phyloP scores from a whole-genome alignment of 2,329 filamentous ascomycete species.

The Allantophomopsis lycopodina region DNA sequence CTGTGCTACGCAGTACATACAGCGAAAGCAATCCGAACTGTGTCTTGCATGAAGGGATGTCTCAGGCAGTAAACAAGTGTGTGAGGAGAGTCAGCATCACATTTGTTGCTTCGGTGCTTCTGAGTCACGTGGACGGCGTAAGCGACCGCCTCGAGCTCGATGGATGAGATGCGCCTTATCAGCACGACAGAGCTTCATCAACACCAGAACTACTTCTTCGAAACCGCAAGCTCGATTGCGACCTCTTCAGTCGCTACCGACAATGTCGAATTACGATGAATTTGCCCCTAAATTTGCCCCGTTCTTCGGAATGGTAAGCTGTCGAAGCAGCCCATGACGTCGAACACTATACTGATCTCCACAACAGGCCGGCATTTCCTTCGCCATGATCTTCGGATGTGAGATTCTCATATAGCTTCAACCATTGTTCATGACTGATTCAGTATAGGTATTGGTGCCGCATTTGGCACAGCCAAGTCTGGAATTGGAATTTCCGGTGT shows the following conservation, averaged over 20 bases:
- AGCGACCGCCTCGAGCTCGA: too few relatives aligned
- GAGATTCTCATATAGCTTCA: constrained; percentile 22
- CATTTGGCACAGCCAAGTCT: constrained; percentile 79
- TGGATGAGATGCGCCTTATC: too few relatives aligned
- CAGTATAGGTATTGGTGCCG: constrained; percentile 44
- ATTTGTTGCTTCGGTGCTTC: too few relatives aligned
- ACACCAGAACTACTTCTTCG: not conserved
- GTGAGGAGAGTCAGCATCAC: too few relatives aligned
- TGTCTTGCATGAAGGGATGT: too few relatives aligned
- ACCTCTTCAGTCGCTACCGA: constrained; percentile 7
- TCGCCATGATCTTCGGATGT: constrained; percentile 79
- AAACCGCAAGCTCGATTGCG: too few relatives aligned
- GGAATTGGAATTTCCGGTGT: constrained; percentile 80
- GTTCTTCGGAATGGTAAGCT: constrained; percentile 74
- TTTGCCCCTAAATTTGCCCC: constrained; percentile 70
- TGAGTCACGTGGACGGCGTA: too few relatives aligned
- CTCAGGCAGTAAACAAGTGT: too few relatives aligned
- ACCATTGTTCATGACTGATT: constrained; percentile 12
- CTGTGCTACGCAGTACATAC: too few relatives aligned
- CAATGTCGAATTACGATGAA: constrained; percentile 40
- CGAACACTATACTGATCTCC: constrained; percentile 11
- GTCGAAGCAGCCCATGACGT: constrained; percentile 3
- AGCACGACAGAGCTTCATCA: not conserved
- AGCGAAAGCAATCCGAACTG: too few relatives aligned
- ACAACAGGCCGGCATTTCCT: constrained; percentile 58